Conservation (phyloP, 2,329 filamentous ascomycete genomes). For the Clonostachys rhizophaga region DNA sequence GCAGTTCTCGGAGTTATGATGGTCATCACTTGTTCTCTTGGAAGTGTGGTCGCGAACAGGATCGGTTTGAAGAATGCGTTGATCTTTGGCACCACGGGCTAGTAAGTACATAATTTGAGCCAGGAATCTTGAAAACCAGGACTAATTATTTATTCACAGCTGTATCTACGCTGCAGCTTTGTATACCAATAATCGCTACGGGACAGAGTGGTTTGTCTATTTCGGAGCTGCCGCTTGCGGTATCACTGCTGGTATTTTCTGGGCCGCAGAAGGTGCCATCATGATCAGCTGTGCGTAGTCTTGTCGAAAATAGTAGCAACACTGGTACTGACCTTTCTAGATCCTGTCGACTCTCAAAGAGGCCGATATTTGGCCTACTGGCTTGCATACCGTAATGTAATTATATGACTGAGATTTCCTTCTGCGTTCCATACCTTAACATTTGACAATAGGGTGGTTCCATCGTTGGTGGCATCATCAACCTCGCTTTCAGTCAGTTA, state of each 20-base stretch:
- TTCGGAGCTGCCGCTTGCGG: constrained; percentile 66
- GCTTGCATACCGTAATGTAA: constrained; percentile 29
- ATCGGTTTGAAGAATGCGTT: constrained; percentile 69
- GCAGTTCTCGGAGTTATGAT: constrained; percentile 69
- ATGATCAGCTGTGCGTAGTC: constrained; percentile 60
- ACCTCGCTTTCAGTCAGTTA: constrained; percentile 33
- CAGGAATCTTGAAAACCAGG: no score
- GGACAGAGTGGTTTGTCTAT: constrained; percentile 63
- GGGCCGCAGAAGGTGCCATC: constrained; percentile 72
- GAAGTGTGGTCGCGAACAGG: constrained; percentile 57
- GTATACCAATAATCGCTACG: constrained; percentile 69
- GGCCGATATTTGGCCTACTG: constrained; percentile 19
- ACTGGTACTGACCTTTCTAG: not conserved
- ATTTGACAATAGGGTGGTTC: constrained; percentile 28
- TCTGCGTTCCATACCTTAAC: not conserved
- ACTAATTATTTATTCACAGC: not conserved
- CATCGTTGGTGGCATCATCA: constrained; percentile 40
- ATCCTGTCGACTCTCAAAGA: constrained; percentile 13
- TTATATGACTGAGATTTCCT: not conserved
- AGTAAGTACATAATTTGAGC: not conserved
- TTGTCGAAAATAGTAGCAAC: no score
- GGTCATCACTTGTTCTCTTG: constrained; percentile 66
- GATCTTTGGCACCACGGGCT: constrained; percentile 59
- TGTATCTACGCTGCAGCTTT: constrained; percentile 69
- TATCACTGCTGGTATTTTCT: constrained; percentile 68